Evolutionary conservation across 768 basidiomycete species (phyloP).

Genomic region (Hypsizygus marmoreus): DNA sequence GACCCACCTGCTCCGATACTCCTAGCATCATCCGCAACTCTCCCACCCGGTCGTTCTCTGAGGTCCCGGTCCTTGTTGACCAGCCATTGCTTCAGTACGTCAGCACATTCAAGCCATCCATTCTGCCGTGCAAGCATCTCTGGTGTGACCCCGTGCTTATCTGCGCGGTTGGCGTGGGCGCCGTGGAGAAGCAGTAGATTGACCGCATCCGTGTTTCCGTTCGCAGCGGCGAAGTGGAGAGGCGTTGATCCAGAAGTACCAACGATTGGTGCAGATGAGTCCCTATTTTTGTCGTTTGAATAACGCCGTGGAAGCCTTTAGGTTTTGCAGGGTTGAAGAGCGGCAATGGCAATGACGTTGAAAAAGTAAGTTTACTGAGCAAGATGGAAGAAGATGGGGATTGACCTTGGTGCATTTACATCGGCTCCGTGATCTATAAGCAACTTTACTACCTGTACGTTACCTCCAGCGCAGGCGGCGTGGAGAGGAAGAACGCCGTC

Average conservation of each 20-base stretch:
- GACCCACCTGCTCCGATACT: conserved; percentile 6
- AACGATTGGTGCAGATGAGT: conserved; percentile 68
- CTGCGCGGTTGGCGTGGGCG: conserved; percentile 76
- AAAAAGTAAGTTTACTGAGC: conserved; percentile 11
- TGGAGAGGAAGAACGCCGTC: conserved; percentile 97
- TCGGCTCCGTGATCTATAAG: conserved; percentile 96
- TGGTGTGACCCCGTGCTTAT: conserved; percentile 92
- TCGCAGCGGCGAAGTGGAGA: conserved; percentile 95
- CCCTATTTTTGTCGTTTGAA: conserved; percentile 67
- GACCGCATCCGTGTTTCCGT: conserved; percentile 82
- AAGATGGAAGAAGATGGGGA: conserved; percentile 11
- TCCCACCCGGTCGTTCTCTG: conserved; percentile 45
- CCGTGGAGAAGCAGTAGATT: conserved; percentile 81
- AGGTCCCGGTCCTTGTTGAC: conserved; percentile 64
- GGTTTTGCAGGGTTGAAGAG: conserved; percentile 11
- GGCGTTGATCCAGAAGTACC: conserved; percentile 91
- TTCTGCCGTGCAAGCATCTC: conserved; percentile 80
- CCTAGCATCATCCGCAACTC: conserved; percentile 26
- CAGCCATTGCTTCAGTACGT: conserved; percentile 68
- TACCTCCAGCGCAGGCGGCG: conserved; percentile 91
- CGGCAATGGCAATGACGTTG: conserved; percentile 10
- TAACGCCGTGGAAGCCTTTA: conserved; percentile 72
- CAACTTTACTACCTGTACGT: conserved; percentile 82
- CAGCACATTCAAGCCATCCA: conserved; percentile 78
- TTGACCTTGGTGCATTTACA: conserved; percentile 90